Evolutionary conservation across 2,329 filamentous ascomycete genomes (phyloP).

Genomic region (Fusarium sp.): DNA sequence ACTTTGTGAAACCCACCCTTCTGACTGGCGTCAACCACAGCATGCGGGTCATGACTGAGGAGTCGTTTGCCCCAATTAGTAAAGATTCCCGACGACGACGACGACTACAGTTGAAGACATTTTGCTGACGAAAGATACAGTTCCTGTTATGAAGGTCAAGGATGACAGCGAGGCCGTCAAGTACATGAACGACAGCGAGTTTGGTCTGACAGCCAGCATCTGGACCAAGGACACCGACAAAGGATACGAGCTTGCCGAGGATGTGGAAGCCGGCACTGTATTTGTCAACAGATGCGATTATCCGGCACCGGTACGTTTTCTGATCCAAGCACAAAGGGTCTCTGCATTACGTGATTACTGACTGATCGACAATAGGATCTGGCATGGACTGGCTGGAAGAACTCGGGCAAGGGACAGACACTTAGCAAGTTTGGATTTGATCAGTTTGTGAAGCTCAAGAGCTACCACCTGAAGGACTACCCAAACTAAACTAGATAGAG

Average conservation of each 20-base stretch:
- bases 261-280: conserved; percentile 91
- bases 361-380: conserved; percentile 69
- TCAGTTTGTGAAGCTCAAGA: conserved; percentile 96
- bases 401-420: conserved; percentile 91
- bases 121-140: conserved; percentile 11
- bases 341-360: conserved; percentile 11
- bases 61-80: conserved; percentile 77
- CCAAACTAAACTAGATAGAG: conserved; percentile 58
- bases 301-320: conserved; percentile 79
- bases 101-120: background rate
- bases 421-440: conserved; percentile 92
- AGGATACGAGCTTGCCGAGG: conserved; percentile 79
- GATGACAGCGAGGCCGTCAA: conserved; percentile 81
- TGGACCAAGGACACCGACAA: conserved; percentile 89
- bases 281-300: conserved; percentile 96
- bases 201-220: conserved; percentile 94
- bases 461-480: conserved; percentile 89
- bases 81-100: background rate
- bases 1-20: conserved; percentile 88
- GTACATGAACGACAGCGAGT: conserved; percentile 94
- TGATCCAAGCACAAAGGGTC: conserved; percentile 10
- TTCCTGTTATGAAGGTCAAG: conserved; percentile 84
- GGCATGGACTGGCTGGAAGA: conserved; percentile 98
- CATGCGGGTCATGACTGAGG: conserved; percentile 91
- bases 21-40: conserved; percentile 80